phyloP scores from a whole-genome alignment of 768 basidiomycete species.

The Kwoniella bestiolae region DNA sequence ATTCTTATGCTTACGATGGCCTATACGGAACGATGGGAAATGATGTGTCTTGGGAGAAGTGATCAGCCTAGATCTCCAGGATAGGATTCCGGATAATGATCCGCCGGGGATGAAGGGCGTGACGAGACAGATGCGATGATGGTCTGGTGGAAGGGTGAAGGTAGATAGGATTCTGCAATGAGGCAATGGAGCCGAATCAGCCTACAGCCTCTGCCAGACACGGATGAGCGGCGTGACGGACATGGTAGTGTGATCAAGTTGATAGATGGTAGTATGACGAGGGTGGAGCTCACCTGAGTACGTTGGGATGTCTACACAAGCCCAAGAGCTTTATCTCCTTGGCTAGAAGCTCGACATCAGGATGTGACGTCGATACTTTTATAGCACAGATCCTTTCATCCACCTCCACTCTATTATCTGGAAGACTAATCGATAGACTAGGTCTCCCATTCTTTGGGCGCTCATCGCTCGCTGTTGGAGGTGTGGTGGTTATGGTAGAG shows the following conservation, averaged over 20 bases:
- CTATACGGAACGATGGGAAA: slow-evolving; percentile 7
- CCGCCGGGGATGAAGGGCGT: slow-evolving; percentile 47
- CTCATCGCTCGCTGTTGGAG: neutral
- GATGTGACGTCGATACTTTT: slow-evolving; percentile 58
- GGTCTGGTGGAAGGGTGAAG: slow-evolving; percentile 48
- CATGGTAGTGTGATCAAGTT: no score
- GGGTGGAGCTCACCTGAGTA: slow-evolving; percentile 62
- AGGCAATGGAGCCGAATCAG: neutral
- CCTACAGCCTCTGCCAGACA: no score
- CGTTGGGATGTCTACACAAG: slow-evolving; percentile 65
- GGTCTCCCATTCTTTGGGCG: neutral
- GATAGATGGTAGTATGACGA: neutral
- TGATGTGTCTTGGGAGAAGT: slow-evolving; percentile 15
- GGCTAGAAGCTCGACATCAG: slow-evolving; percentile 65
- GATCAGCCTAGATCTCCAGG: slow-evolving; percentile 37
- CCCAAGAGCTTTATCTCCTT: slow-evolving; percentile 41
- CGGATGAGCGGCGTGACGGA: no score
- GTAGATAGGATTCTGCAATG: slow-evolving; percentile 38
- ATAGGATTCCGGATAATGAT: slow-evolving; percentile 42
- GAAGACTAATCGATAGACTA: slow-evolving; percentile 1
- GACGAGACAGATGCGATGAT: slow-evolving; percentile 43
- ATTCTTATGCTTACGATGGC: neutral
- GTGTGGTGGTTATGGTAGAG: slow-evolving; percentile 2
- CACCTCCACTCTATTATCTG: neutral
- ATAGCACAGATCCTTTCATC: slow-evolving; percentile 41